Conservation (phyloP, 2,329 filamentous ascomycete species). For the Teratosphaeria viscida region DNA sequence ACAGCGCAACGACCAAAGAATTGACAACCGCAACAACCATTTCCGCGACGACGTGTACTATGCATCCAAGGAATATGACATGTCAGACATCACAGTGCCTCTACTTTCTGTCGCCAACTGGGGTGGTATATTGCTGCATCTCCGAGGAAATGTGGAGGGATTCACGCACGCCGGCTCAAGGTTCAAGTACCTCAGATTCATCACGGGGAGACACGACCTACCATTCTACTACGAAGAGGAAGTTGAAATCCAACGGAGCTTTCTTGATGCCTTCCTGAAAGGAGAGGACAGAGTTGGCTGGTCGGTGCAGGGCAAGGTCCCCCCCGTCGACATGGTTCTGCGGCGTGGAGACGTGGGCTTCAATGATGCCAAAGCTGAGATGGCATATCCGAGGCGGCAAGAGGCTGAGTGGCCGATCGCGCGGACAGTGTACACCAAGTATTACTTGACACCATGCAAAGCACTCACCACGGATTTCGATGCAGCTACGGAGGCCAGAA, state of each 20-base stretch:
- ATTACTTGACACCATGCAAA: conserved; percentile 44
- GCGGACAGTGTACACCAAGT: conserved; percentile 53
- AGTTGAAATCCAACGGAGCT: conserved; percentile 56
- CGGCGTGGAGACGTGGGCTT: conserved; percentile 58
- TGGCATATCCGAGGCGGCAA: conserved; percentile 42
- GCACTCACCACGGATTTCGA: conserved; percentile 23
- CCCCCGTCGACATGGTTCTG: conserved; percentile 51
- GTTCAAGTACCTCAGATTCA: conserved; percentile 59
- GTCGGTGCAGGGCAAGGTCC: conserved; percentile 46
- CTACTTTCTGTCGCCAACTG: conserved; percentile 59
- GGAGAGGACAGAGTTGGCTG: conserved; percentile 54
- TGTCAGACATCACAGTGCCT: conserved; percentile 57
- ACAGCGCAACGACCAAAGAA: conserved; percentile 33
- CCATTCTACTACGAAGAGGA: conserved; percentile 63
- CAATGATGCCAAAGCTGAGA: conserved; percentile 53
- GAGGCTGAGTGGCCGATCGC: conserved; percentile 59
- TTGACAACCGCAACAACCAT: conserved; percentile 39
- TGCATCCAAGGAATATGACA: conserved; percentile 52
- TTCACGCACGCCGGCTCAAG: conserved; percentile 53
- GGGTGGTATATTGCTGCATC: conserved; percentile 2
- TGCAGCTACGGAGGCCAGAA: conserved; percentile 6
- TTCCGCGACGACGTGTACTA: conserved; percentile 57
- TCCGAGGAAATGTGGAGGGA: conserved; percentile 53
- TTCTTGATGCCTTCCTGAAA: conserved; percentile 62
- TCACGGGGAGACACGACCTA: conserved; percentile 59